Percentiles rank a stretch among this genome's conserved stretches.
phyloP scores from a whole-genome alignment of 2,329 filamentous ascomycete species.

The Neophaeococcomyces aloes region DNA sequence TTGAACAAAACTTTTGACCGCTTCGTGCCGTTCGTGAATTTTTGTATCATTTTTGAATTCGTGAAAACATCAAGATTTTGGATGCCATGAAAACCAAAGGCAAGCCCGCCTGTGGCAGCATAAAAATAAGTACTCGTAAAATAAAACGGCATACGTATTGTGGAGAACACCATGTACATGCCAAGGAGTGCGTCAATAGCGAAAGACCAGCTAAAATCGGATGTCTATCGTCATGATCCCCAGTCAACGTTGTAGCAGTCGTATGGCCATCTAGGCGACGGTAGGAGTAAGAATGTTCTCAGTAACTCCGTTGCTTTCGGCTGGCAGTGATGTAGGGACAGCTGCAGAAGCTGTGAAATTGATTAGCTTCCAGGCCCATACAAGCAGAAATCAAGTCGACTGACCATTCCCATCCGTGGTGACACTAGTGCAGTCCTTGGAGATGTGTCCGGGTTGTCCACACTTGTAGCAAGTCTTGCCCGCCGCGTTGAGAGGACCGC shows the following conservation, averaged over 20 bases:
- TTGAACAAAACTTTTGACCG: constrained; percentile 1
- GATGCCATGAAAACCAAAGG: constrained; percentile 6
- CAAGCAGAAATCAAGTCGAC: background rate
- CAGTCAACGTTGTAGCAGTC: no score
- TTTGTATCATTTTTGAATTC: constrained; percentile 7
- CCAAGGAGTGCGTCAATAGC: no score
- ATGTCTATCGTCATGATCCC: background rate
- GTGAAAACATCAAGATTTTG: constrained; percentile 5
- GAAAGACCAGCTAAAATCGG: no score
- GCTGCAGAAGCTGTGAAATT: constrained; percentile 6
- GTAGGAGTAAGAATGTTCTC: constrained; percentile 14
- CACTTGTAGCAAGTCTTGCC: constrained; percentile 99
- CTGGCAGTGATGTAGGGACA: constrained; percentile 13
- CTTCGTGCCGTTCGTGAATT: constrained; percentile 7
- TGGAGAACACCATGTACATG: no score
- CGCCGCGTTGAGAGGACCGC: constrained; percentile 85
- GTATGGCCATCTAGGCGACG: constrained; percentile 12
- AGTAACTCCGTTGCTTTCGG: constrained; percentile 13
- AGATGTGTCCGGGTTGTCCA: constrained; percentile 91
- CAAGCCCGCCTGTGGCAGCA: constrained; percentile 5
- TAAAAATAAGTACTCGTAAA: background rate
- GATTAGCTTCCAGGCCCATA: background rate
- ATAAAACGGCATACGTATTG: no score
- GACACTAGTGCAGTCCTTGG: constrained; percentile 82
- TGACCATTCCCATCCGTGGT: constrained; percentile 13